Base-by-base conservation (phyloP, 2,329 filamentous ascomycete species). In the Pseudogymnoascus sp. region DNA sequence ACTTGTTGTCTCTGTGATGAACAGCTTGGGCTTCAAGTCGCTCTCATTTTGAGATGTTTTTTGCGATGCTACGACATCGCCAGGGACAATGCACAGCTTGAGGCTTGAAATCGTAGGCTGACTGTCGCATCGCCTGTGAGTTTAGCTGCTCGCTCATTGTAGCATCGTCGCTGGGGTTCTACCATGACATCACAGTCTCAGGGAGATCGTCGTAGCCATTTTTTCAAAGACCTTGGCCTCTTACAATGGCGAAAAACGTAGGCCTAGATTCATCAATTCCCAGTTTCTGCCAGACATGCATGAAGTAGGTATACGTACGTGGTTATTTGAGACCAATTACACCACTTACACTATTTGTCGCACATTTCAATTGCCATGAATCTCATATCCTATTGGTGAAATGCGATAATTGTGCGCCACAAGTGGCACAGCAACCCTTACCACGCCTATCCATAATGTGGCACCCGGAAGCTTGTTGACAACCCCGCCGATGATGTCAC, bases 401-500 rank as follows among this genome's bases (percentile, higher is more conserved):
- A 21, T 7, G 6, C 5, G 29, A 10, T 1, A 29, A 29, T 15
- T 29, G 25, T 51, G 25, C 42, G 42, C 42, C 42, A 51, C 42
- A 51, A 51, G 42, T 51, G 42, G 42, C 42, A 51, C 42, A 51
- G 44, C 44, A 51, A 51, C 44, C 27, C 27, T 15, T 7, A 31
- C 25, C 25, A 51, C 15, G n/a, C n/a, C n/a, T n/a, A n/a, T n/a
- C n/a, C n/a, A n/a, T n/a, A 51, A 51, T 51, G 44, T 51, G 44
- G 44, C 44, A 31, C 44, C 44, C 44, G 9, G 27, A 51, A n/a
- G 44, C 44, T 51, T 51, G 44, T 51, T 51, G 27, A 51, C 44
- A 51, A 51, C 44, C 44, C 44, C 44, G 44, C 44, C 27, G 44
- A 51, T 51, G 44, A 51, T 51, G 44, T 51, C 44, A 51, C 27